Evolutionary conservation across 352 stramenopile species (phyloP).

Genomic region (Phytophthora podocarpi): DNA sequence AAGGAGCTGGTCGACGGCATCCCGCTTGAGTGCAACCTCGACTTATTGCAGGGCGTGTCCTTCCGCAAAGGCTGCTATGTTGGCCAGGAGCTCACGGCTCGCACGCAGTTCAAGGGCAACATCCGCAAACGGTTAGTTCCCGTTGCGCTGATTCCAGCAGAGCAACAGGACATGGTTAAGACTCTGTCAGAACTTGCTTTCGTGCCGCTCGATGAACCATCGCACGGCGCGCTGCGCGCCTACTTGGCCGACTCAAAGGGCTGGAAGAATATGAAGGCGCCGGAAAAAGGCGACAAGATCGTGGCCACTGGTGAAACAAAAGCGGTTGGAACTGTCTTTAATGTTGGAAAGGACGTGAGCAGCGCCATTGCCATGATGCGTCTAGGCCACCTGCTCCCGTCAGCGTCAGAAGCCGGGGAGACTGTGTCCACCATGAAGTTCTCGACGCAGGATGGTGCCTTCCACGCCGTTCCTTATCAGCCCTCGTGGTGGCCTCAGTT

Average conservation of each 20-base stretch:
- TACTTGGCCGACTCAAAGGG: slow-evolving; percentile 46
- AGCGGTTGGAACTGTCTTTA: slow-evolving; percentile 61
- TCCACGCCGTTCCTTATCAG: slow-evolving; percentile 74
- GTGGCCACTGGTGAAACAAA: slow-evolving; percentile 61
- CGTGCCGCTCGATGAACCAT: slow-evolving; percentile 53
- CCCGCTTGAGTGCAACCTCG: slow-evolving; percentile 93
- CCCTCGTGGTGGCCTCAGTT: slow-evolving; percentile 77
- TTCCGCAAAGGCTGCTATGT: slow-evolving; percentile 97
- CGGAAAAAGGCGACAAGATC: slow-evolving; percentile 54
- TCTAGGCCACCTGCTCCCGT: slow-evolving; percentile 63
- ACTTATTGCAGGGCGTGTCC: slow-evolving; percentile 89
- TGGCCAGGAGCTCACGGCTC: slow-evolving; percentile 93
- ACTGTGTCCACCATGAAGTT: slow-evolving; percentile 58
- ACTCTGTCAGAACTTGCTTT: slow-evolving; percentile 61
- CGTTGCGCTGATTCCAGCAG: slow-evolving; percentile 64
- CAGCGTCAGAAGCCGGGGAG: slow-evolving; percentile 38
- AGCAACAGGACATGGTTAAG: slow-evolving; percentile 55
- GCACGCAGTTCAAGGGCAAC: slow-evolving; percentile 93
- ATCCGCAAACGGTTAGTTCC: slow-evolving; percentile 85
- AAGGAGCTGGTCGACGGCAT: slow-evolving; percentile 85
- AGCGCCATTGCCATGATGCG: slow-evolving; percentile 80
- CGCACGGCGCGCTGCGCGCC: slow-evolving; percentile 43
- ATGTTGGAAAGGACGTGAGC: slow-evolving; percentile 50
- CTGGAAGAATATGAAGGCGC: slow-evolving; percentile 26
- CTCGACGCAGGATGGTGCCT: slow-evolving; percentile 64